Evolutionary conservation across 1,139 yeast genomes (phyloP).

Genomic region (Debaryomycetaceae sp.): DNA sequence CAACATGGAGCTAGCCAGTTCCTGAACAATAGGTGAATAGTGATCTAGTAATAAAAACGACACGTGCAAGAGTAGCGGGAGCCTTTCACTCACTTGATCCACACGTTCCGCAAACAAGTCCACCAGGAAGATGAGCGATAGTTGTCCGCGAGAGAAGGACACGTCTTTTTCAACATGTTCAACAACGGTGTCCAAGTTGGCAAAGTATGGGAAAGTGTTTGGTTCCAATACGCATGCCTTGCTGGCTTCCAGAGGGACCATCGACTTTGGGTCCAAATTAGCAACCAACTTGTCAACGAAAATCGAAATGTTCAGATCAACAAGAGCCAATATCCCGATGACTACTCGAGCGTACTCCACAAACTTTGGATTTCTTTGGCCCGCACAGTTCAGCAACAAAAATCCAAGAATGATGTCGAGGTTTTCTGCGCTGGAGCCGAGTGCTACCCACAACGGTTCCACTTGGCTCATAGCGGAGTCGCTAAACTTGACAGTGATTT

Average conservation of each 20-base stretch:
- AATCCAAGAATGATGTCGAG: slow-evolving; percentile 65
- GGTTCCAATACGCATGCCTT: not conserved
- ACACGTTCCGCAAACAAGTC: slow-evolving; percentile 60
- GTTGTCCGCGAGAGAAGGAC: slow-evolving; percentile 77
- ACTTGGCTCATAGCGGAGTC: slow-evolving; percentile 72
- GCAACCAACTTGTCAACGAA: slow-evolving; percentile 56
- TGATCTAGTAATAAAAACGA: slow-evolving; percentile 79
- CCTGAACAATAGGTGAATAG: slow-evolving; percentile 71
- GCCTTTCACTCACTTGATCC: slow-evolving; percentile 41
- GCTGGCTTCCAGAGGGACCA: slow-evolving; percentile 61
- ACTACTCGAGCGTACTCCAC: slow-evolving; percentile 76
- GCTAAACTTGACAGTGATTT: slow-evolving; percentile 70
- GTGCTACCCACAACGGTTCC: slow-evolving; percentile 90
- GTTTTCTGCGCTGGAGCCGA: slow-evolving; percentile 62
- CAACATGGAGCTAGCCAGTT: slow-evolving; percentile 69
- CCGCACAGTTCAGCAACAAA: slow-evolving; percentile 57
- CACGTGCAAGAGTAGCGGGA: slow-evolving; percentile 77
- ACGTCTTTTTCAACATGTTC: slow-evolving; percentile 58
- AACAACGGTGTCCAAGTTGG: slow-evolving; percentile 51
- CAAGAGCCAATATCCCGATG: slow-evolving; percentile 56
- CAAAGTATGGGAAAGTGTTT: slow-evolving; percentile 48
- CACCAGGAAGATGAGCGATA: slow-evolving; percentile 74
- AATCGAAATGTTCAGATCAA: slow-evolving; percentile 45
- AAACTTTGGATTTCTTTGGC: slow-evolving; percentile 60
- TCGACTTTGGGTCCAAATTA: slow-evolving; percentile 70